phyloP scores from a whole-genome alignment of 2,329 filamentous ascomycete genomes.

The Davidsoniella eucalypti region DNA sequence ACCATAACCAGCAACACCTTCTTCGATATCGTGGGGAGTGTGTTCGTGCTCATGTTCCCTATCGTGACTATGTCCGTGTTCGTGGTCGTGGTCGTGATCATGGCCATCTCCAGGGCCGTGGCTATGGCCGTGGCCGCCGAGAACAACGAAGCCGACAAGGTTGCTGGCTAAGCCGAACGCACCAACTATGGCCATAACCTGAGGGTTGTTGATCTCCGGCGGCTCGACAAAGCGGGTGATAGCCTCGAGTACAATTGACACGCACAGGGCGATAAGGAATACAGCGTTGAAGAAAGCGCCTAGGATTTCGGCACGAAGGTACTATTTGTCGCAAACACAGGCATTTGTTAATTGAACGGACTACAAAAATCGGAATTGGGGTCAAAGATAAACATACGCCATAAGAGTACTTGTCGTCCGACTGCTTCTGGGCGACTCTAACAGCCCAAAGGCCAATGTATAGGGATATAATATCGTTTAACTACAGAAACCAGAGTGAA shows the following conservation, averaged over 20 bases:
- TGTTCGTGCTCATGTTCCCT: conserved; percentile 26
- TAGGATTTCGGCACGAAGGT: conserved; percentile 92
- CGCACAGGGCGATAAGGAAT: conserved; percentile 87
- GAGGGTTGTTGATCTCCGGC: conserved; percentile 69
- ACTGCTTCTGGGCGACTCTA: conserved; percentile 66
- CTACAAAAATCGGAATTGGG: not conserved
- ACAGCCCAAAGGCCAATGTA: conserved; percentile 92
- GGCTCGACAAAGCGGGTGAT: conserved; percentile 84
- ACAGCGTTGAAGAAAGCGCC: conserved; percentile 95
- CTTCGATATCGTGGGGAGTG: conserved; percentile 25
- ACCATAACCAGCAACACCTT: conserved; percentile 23
- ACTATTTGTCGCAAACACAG: conserved; percentile 31
- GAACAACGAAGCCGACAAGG: conserved; percentile 71
- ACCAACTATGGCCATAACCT: conserved; percentile 79
- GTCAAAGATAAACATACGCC: conserved; percentile 42
- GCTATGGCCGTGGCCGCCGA: conserved; percentile 82
- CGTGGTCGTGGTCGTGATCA: conserved; percentile 32
- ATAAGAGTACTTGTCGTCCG: conserved; percentile 87
- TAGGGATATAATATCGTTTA: conserved; percentile 95
- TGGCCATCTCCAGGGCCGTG: conserved; percentile 40
- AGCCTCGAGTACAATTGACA: conserved; percentile 92
- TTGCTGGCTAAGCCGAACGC: conserved; percentile 76
- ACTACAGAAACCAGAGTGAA: conserved; percentile 27
- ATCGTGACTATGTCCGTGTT: conserved; percentile 32
- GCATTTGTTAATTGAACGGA: not conserved